phyloP scores from a whole-genome alignment of 108 stramenopile genomes.

The Skeletonema grethae region DNA sequence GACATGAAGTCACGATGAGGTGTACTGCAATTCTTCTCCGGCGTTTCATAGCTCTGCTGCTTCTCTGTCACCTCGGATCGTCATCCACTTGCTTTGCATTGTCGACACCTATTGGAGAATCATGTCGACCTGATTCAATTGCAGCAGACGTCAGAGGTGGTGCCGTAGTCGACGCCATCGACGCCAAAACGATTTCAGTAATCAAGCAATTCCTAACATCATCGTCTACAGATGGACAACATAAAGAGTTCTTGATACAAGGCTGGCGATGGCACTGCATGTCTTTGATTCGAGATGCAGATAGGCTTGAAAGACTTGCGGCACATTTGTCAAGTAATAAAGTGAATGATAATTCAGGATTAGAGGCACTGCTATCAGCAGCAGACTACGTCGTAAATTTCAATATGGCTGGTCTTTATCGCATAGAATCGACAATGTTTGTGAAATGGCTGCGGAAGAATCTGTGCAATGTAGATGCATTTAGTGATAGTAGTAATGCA shows the following conservation, averaged over 20 bases:
- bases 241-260: constrained; percentile 46
- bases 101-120: neutral
- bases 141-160: neutral
- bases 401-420: constrained; percentile 73
- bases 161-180: neutral
- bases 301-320: constrained; percentile 55
- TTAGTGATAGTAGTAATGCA: constrained; percentile 17
- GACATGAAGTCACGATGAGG: neutral
- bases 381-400: constrained; percentile 70
- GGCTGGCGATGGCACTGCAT: constrained; percentile 88
- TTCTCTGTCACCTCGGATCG: neutral
- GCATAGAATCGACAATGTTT: constrained; percentile 65
- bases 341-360: constrained; percentile 2
- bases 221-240: neutral
- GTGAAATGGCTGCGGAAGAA: constrained; percentile 68
- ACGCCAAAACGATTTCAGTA: neutral
- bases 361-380: constrained; percentile 42
- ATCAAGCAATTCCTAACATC: neutral
- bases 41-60: neutral
- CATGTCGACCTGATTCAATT: neutral
- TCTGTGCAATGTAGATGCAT: constrained; percentile 28
- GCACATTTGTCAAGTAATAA: constrained; percentile 10
- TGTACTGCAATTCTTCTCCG: neutral
- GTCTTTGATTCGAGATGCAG: constrained; percentile 67
- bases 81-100: neutral